Conservation (phyloP, 805 yeast species). For the Candida palmyrensis region DNA sequence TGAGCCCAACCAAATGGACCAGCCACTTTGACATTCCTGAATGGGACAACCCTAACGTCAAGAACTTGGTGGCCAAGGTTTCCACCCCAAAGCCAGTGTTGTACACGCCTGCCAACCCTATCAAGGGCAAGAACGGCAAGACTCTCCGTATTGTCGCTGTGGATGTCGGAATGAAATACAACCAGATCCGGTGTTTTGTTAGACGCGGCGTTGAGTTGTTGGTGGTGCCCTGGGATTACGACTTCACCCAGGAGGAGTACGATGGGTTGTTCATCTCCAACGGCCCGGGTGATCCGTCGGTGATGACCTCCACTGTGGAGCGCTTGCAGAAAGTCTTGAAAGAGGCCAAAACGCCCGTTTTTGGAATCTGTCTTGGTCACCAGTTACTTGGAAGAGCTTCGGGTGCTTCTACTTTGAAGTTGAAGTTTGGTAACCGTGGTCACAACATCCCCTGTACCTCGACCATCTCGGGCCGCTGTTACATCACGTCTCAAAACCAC, state of each 20-base stretch:
- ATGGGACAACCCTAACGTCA: constrained; percentile 89
- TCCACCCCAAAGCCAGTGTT: constrained; percentile 71
- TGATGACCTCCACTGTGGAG: constrained; percentile 62
- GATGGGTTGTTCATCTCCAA: constrained; percentile 96
- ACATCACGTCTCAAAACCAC: constrained; percentile 97
- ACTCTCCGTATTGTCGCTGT: constrained; percentile 79
- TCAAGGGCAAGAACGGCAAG: constrained; percentile 65
- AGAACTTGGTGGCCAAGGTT: constrained; percentile 89
- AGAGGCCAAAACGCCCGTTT: constrained; percentile 76
- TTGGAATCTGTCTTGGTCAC: constrained; percentile 98
- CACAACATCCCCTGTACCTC: constrained; percentile 97
- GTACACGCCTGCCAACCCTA: constrained; percentile 60
- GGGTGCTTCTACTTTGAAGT: constrained; percentile 87
- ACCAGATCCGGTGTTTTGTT: constrained; percentile 95
- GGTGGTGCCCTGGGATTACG: constrained; percentile 95
- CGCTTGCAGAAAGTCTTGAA: constrained; percentile 55
- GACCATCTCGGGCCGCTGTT: constrained; percentile 87
- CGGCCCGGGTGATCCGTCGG: constrained; percentile 99
- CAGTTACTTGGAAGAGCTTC: constrained; percentile 92
- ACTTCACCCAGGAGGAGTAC: constrained; percentile 71
- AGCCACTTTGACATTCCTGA: constrained; percentile 68
- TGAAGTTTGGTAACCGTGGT: constrained; percentile 98
- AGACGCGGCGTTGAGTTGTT: constrained; percentile 92
- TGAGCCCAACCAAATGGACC: constrained; percentile 46
- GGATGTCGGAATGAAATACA: constrained; percentile 97